These are phyloP conservation scores for Geosmithia flava DNA, from an alignment of 2,329 filamentous ascomycete species.

Conservation along the genomic window DNA sequence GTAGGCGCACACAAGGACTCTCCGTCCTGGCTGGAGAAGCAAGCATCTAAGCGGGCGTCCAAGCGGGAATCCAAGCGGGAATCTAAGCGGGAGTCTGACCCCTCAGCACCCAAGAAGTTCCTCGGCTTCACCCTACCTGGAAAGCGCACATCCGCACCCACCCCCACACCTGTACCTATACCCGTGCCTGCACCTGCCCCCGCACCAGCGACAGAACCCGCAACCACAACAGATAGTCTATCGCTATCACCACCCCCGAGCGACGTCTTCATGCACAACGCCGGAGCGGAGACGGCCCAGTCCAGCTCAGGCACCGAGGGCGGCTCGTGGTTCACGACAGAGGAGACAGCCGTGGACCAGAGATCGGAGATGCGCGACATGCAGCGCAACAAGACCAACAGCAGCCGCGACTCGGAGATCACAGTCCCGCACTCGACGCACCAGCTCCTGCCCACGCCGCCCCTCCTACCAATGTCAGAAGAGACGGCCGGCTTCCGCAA, in stretches of 20 bases:
- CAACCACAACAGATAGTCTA: conserved; percentile 12
- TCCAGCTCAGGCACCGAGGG: conserved; percentile 11
- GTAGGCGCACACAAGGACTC: conserved; percentile 8
- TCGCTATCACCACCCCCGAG: conserved; percentile 11
- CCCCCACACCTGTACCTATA: too few species aligned
- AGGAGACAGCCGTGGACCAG: conserved; percentile 11
- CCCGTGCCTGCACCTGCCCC: too few species aligned
- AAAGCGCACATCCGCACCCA: too few species aligned
- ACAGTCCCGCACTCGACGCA: conserved; percentile 16
- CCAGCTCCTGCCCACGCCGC: conserved; percentile 16
- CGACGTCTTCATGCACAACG: conserved; percentile 10
- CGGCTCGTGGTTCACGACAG: conserved; percentile 22
- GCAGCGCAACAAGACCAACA: background rate
- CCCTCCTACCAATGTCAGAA: conserved; percentile 12
- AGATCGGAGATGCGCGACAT: conserved; percentile 6
- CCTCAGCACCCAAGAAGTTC: too few species aligned
- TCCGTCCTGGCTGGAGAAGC: conserved; percentile 10
- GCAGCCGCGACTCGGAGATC: conserved; percentile 12
- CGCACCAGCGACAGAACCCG: conserved; percentile 11
- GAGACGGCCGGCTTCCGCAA: conserved; percentile 12
- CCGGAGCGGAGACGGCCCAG: conserved; percentile 9
- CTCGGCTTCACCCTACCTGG: too few species aligned
- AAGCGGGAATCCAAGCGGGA: too few species aligned
- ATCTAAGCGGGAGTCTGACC: too few species aligned
- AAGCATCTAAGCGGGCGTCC: too few species aligned